Percentiles rank a stretch among this genome's conserved stretches.
phyloP scores from a whole-genome alignment of 768 basidiomycete species.

The Epithele typhae region DNA sequence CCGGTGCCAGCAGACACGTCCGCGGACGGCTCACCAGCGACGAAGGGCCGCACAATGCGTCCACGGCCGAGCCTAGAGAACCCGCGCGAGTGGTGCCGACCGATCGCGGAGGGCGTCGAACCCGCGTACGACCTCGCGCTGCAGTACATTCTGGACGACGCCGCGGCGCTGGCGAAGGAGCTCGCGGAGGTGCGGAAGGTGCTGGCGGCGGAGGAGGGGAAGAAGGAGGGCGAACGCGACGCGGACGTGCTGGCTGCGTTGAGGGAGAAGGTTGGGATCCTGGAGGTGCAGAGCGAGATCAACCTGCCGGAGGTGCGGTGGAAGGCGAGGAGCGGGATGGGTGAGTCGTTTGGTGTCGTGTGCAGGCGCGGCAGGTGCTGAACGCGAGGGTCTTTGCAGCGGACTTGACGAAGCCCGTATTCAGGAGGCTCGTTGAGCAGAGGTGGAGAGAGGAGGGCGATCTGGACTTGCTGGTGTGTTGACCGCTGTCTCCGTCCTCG shows the following conservation, averaged over 20 bases:
- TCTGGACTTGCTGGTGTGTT: constrained; percentile 75
- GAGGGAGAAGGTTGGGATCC: constrained; percentile 46
- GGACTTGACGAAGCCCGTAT: constrained; percentile 63
- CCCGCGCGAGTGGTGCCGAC: constrained; percentile 62
- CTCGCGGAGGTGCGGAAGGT: constrained; percentile 32
- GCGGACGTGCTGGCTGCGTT: constrained; percentile 38
- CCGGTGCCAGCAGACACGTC: not conserved
- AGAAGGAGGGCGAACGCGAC: constrained; percentile 27
- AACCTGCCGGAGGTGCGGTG: constrained; percentile 84
- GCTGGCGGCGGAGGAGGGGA: constrained; percentile 20
- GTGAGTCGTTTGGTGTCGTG: constrained; percentile 37
- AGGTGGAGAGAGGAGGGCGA: constrained; percentile 82
- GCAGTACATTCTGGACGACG: constrained; percentile 61
- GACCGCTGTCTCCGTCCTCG: too few species aligned
- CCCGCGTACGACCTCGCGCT: constrained; percentile 87
- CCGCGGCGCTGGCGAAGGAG: constrained; percentile 42
- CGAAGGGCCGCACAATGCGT: constrained; percentile 31
- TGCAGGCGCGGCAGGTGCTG: not conserved
- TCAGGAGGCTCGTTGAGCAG: constrained; percentile 79
- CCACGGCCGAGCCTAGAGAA: constrained; percentile 47
- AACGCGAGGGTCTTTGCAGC: constrained; percentile 32
- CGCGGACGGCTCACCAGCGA: not conserved
- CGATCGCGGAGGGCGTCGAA: constrained; percentile 56
- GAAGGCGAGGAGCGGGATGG: constrained; percentile 74
- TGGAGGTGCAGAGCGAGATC: constrained; percentile 76